A percentile compares a stretch with the other conserved stretches of the same genome.
phyloP scores from a whole-genome alignment of 345 rosid genomes.

The Trapa bicornis region DNA sequence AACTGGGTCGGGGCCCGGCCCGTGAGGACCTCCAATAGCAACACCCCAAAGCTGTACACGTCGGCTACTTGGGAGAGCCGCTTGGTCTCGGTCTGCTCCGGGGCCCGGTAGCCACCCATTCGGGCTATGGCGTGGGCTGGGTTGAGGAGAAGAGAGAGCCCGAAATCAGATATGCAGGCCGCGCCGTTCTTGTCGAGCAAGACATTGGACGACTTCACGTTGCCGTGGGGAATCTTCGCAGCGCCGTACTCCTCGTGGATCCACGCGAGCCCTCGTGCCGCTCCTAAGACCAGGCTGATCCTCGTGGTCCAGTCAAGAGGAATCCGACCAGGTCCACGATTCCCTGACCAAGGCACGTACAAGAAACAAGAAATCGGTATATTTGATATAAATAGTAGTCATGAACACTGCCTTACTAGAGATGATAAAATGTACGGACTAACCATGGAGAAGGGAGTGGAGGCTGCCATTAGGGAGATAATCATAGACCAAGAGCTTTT shows the following conservation, averaged over 20 bases:
- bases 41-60: conserved; percentile 79
- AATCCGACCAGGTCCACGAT: conserved; percentile 78
- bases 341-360: conserved; percentile 24
- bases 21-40: conserved; percentile 71
- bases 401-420: background rate
- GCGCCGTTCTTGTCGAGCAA: conserved; percentile 76
- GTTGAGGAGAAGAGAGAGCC: conserved; percentile 67
- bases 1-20: conserved; percentile 69
- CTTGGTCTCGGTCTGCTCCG: conserved; percentile 73
- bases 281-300: conserved; percentile 74
- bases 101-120: conserved; percentile 88
- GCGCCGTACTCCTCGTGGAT: conserved; percentile 58
- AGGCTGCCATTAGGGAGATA: conserved; percentile 84
- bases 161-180: conserved; percentile 79
- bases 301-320: conserved; percentile 98
- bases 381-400: no score
- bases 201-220: conserved; percentile 71
- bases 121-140: conserved; percentile 82
- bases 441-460: conserved; percentile 82
- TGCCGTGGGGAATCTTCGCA: conserved; percentile 75
- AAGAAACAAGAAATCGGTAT: no score
- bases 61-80: conserved; percentile 78
- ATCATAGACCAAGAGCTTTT: conserved; percentile 86
- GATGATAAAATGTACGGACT: background rate
- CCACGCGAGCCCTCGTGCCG: conserved; percentile 75